phyloP scores from a whole-genome alignment of 2,329 filamentous ascomycete species.

The Sporothrix inflata region DNA sequence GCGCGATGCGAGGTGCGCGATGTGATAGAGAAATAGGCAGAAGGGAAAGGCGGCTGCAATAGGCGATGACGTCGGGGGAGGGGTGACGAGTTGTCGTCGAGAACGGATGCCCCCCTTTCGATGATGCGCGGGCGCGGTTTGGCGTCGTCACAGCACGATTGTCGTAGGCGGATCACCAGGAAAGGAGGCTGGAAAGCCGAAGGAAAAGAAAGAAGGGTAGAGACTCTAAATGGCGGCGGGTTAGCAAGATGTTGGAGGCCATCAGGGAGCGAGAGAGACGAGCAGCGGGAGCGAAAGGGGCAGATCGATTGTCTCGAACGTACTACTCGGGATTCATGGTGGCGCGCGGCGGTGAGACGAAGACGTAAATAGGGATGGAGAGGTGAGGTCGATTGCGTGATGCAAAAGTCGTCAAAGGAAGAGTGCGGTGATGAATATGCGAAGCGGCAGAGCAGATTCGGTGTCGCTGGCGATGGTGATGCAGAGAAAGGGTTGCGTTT shows the following conservation, averaged over 20 bases:
- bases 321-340: conserved; percentile 94
- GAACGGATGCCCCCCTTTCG: background rate
- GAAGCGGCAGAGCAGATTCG: background rate
- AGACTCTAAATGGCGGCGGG: conserved; percentile 26
- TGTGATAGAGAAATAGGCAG: conserved; percentile 11
- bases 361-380: background rate
- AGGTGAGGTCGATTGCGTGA: background rate
- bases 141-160: background rate
- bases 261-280: background rate
- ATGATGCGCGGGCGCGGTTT: background rate
- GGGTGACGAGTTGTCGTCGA: background rate
- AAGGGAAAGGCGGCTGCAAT: background rate
- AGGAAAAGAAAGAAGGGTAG: background rate
- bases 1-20: background rate
- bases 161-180: background rate
- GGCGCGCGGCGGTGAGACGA: conserved; percentile 42
- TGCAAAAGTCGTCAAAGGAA: background rate
- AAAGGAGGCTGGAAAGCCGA: background rate
- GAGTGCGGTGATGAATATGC: background rate
- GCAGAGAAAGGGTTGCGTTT: background rate
- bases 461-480: conserved; percentile 21
- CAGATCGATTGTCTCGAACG: conserved; percentile 30
- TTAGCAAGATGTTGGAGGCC: background rate
- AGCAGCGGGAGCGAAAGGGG: conserved; percentile 28
- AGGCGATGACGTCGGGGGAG: background rate